These are phyloP conservation scores for Phaeosphaeria sp. DNA, from an alignment of 2,329 filamentous ascomycete genomes.

Conservation along the genomic window DNA sequence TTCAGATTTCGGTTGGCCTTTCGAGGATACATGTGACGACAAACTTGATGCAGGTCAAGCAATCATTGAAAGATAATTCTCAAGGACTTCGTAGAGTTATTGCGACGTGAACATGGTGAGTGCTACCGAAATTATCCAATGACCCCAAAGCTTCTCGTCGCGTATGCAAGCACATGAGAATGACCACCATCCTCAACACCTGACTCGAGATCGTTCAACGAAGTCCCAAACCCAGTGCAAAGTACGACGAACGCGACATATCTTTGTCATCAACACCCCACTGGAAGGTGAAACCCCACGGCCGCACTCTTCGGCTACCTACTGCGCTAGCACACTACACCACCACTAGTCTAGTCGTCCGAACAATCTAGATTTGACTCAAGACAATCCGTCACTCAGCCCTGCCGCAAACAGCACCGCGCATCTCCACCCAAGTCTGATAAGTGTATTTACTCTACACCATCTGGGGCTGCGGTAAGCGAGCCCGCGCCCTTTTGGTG, in stretches of 20 bases:
- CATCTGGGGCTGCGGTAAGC: constrained; percentile 2
- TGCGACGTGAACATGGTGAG: not conserved
- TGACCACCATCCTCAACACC: not conserved
- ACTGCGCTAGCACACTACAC: not conserved
- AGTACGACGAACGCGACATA: not conserved
- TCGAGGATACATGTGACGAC: not conserved
- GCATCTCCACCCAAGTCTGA: not conserved
- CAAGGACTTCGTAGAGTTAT: not conserved
- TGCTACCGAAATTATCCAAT: not conserved
- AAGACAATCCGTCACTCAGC: not conserved
- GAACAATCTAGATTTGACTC: constrained; percentile 4
- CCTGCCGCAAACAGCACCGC: not conserved
- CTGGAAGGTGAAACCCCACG: not conserved
- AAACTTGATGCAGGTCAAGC: not conserved
- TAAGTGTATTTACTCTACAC: not conserved
- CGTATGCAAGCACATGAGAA: not conserved
- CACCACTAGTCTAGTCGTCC: not conserved
- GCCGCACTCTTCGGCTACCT: not conserved
- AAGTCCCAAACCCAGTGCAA: not conserved
- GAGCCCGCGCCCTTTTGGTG: not conserved
- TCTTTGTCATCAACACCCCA: not conserved
- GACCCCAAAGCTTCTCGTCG: not conserved
- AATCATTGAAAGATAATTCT: not conserved
- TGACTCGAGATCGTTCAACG: not conserved
- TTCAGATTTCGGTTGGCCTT: not conserved